Base-by-base conservation (phyloP, 805 yeast species). In the Scheffersomyces stipitis region DNA sequence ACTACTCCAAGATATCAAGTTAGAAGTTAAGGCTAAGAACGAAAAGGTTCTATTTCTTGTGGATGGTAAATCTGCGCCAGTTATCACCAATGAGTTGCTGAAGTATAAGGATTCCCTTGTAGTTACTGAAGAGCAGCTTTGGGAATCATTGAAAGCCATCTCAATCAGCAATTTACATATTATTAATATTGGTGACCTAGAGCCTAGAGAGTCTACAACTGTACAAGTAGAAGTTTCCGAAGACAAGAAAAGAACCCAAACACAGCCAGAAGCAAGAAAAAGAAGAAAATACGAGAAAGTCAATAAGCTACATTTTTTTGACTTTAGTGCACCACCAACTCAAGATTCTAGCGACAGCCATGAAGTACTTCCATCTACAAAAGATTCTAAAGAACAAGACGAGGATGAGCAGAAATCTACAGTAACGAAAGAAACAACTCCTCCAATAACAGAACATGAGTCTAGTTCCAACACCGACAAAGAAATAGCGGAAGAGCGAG, bases 261-360 rank as follows among this genome's bases (percentile, higher is more conserved):
- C 31, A 24, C 36, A 15, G 13, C 17, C 33, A 28, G 45, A 38
- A 15, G 37, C 51, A 20, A 43, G 65, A 20, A 63, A 62, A 35
- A 47, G 70, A 42, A 48, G 63, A 26, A 62, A 54, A 33, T 52
- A 60, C 26, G 62, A 63, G 37, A 53, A 56, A 28, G 65, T 61
- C 2, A 56, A 52, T 33, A 60, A 55, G 13, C 50, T 64, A 24
- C 63, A 63, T 31, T 66, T 66, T 35, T 63, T 66, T 34, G 63
- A 61, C 38, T 58, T 65, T 28, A 29, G 22, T 12, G 23, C 29
- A 18, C 30, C 29, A 4, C 30, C 26, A n/a, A n/a, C n/a, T n/a
- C n/a, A n/a, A n/a, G n/a, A n/a, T n/a, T n/a, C n/a, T n/a, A n/a
- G n/a, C n/a, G n/a, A n/a, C n/a, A n/a, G n/a, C n/a, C n/a, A n/a